phyloP scores from a whole-genome alignment of 2,329 filamentous ascomycete species.

The Mycosphaerella sp. region DNA sequence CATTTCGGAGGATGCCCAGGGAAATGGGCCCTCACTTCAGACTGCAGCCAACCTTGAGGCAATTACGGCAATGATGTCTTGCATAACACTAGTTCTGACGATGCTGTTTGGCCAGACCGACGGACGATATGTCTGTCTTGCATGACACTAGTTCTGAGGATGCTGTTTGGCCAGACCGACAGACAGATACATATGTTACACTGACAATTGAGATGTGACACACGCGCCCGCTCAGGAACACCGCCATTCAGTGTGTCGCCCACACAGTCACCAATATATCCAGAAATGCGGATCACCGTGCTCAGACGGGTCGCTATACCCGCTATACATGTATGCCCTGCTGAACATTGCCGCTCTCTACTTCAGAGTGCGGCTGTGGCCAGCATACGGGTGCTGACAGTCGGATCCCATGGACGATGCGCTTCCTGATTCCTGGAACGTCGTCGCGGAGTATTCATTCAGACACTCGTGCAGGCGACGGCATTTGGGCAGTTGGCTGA shows the following conservation, averaged over 20 bases:
- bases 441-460: constrained; percentile 1
- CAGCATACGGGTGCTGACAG: constrained; percentile 9
- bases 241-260: constrained; percentile 1
- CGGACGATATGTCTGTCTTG: background rate
- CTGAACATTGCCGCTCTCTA: constrained; percentile 7
- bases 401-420: constrained; percentile 19
- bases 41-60: too few relatives aligned
- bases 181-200: constrained; percentile 3
- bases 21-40: too few relatives aligned
- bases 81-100: too few relatives aligned
- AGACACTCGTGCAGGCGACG: constrained; percentile 11
- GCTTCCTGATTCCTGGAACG: constrained; percentile 27
- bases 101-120: too few relatives aligned
- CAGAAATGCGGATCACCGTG: background rate
- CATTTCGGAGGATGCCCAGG: too few relatives aligned
- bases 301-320: background rate
- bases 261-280: constrained; percentile 1
- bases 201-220: constrained; percentile 6
- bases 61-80: background rate
- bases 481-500: too few relatives aligned
- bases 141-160: background rate
- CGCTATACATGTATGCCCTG: too few relatives aligned
- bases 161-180: background rate
- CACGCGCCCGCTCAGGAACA: constrained; percentile 5
- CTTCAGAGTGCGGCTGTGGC: constrained; percentile 6